Conservation (phyloP, 257 asterid species). For the Agastache rugosa region DNA sequence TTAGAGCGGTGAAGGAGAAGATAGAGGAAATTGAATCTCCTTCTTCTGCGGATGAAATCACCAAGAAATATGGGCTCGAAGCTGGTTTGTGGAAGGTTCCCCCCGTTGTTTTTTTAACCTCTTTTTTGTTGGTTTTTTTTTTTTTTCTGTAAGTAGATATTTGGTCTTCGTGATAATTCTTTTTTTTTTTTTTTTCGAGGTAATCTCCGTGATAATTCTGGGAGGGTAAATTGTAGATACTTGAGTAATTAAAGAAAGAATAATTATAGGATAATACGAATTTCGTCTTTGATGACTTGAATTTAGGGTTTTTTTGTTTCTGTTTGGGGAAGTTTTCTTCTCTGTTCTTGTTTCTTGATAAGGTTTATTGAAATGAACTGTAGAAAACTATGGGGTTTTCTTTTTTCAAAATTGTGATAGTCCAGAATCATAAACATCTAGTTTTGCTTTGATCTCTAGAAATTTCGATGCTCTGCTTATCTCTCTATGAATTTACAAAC, state of each 20-base stretch:
- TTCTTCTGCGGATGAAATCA: slow-evolving; percentile 74
- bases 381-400: background rate
- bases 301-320: slow-evolving; percentile 1
- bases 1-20: slow-evolving; percentile 83
- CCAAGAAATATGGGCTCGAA: slow-evolving; percentile 90
- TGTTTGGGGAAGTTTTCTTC: background rate
- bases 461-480: background rate
- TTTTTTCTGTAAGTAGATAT: background rate
- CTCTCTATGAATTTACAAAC: background rate
- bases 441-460: background rate
- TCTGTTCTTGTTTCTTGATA: background rate
- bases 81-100: slow-evolving; percentile 98
- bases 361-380: background rate
- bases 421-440: background rate
- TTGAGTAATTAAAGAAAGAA: too few relatives aligned
- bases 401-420: background rate
- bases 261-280: too few relatives aligned
- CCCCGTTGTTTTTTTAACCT: background rate
- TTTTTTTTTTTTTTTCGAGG: background rate
- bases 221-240: too few relatives aligned
- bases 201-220: too few relatives aligned
- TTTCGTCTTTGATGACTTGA: background rate
- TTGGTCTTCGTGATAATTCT: too few relatives aligned
- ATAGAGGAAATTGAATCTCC: slow-evolving; percentile 65
- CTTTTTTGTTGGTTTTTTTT: background rate